Percentiles rank a stretch among this genome's conserved stretches.
Conservation (phyloP, 441 rosid species). For the Adansonia rubrostipa region DNA sequence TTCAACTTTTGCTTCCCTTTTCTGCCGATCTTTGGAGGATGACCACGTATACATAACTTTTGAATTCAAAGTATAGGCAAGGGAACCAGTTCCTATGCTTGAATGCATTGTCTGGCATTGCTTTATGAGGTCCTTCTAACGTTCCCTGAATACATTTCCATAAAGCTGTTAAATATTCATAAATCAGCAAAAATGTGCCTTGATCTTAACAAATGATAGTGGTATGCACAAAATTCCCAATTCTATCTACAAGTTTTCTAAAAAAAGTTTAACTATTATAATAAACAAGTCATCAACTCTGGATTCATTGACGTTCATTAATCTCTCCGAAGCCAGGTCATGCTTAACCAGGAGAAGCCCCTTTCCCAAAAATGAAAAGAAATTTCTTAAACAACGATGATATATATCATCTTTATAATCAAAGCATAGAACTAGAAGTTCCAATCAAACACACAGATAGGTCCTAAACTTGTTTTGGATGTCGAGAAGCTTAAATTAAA, state of each 20-base stretch:
- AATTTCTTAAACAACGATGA: neutral
- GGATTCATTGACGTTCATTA: neutral
- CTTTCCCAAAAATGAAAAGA: neutral
- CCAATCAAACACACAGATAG: neutral
- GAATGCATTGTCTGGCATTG: conserved; percentile 93
- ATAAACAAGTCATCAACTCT: neutral
- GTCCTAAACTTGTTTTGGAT: neutral
- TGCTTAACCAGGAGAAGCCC: neutral
- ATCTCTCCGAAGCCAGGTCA: neutral
- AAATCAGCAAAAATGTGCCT: conserved; percentile 8
- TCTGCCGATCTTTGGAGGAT: conserved; percentile 66
- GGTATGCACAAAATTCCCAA: neutral
- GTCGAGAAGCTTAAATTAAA: neutral
- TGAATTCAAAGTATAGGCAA: conserved; percentile 91
- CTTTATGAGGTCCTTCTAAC: conserved; percentile 63
- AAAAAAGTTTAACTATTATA: conserved; percentile 2
- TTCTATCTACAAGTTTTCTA: neutral
- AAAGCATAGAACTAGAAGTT: neutral
- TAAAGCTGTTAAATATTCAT: conserved; percentile 23
- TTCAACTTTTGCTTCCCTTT: conserved; percentile 50
- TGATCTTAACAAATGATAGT: conserved; percentile 8
- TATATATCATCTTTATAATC: neutral
- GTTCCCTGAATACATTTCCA: conserved; percentile 62
- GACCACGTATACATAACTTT: conserved; percentile 95
- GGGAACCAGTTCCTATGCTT: conserved; percentile 92